These are phyloP conservation scores for Rhamnella rubrinervis DNA, from an alignment of 331 rosid species.

Conservation along the genomic window DNA sequence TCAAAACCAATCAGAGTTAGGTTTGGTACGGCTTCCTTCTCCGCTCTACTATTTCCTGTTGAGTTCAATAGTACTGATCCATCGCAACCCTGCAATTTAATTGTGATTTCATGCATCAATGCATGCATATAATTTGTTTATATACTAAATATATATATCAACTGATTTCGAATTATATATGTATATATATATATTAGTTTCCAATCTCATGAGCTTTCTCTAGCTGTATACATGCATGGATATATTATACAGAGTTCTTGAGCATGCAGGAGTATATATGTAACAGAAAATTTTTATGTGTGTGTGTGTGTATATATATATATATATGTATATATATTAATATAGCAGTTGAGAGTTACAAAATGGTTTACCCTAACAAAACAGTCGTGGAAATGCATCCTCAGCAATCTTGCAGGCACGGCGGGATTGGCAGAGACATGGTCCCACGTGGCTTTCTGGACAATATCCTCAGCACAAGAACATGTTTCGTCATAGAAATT, in stretches of 20 bases:
- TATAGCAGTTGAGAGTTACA: not conserved
- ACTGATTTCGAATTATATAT: too few relatives aligned
- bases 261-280: too few relatives aligned
- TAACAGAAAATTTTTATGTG: not conserved
- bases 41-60: conserved; percentile 37
- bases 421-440: conserved; percentile 31
- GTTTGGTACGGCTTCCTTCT: conserved; percentile 51
- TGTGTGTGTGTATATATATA: too few relatives aligned
- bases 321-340: not conserved
- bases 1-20: conserved; percentile 42
- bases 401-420: conserved; percentile 56
- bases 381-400: conserved; percentile 66
- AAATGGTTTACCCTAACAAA: conserved; percentile 51
- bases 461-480: conserved; percentile 42
- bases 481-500: conserved; percentile 39
- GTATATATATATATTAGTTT: too few relatives aligned
- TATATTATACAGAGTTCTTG: too few relatives aligned
- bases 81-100: conserved; percentile 52
- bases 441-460: conserved; percentile 22
- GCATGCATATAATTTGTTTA: too few relatives aligned
- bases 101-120: too few relatives aligned
- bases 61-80: conserved; percentile 54
- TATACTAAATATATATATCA: too few relatives aligned
- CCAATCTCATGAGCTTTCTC: too few relatives aligned
- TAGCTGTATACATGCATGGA: too few relatives aligned